These are phyloP conservation scores for Nakataea oryzae DNA, from an alignment of 2,329 filamentous ascomycete species.

Conservation along the genomic window DNA sequence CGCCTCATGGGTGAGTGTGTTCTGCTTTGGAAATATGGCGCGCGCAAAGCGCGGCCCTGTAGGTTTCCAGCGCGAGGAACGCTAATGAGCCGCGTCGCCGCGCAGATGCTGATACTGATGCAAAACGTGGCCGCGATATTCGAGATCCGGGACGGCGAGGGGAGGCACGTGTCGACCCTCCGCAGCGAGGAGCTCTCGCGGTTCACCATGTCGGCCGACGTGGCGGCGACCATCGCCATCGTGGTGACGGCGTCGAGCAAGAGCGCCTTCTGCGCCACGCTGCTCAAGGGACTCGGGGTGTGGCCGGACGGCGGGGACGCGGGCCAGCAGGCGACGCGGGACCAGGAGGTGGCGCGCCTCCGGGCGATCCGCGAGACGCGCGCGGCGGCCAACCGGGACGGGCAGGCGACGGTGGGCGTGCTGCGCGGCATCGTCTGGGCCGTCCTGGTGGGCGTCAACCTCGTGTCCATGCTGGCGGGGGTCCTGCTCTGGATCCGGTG, in stretches of 20 bases:
- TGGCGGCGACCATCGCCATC: slow-evolving; percentile 1
- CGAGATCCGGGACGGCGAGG: background rate
- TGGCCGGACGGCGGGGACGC: background rate
- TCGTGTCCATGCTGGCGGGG: background rate
- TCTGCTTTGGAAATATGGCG: background rate
- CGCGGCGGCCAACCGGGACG: background rate
- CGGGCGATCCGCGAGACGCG: background rate
- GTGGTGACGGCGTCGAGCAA: background rate
- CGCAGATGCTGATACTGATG: background rate
- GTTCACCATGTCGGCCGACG: background rate
- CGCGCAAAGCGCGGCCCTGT: too few species aligned
- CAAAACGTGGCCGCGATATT: background rate
- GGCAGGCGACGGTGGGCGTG: background rate
- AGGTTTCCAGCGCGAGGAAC: too few species aligned
- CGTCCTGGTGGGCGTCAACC: background rate
- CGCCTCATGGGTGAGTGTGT: background rate
- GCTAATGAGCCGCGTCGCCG: background rate
- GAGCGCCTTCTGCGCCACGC: background rate
- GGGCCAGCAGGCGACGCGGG: background rate
- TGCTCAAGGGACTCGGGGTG: background rate
- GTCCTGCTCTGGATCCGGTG: background rate
- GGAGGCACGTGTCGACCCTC: background rate
- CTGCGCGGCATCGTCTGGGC: background rate
- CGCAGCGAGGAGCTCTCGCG: background rate
- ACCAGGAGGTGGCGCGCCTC: background rate